These are phyloP conservation scores for Arabidopsis lyrata DNA, from an alignment of 441 rosid genomes.

Conservation along the genomic window DNA sequence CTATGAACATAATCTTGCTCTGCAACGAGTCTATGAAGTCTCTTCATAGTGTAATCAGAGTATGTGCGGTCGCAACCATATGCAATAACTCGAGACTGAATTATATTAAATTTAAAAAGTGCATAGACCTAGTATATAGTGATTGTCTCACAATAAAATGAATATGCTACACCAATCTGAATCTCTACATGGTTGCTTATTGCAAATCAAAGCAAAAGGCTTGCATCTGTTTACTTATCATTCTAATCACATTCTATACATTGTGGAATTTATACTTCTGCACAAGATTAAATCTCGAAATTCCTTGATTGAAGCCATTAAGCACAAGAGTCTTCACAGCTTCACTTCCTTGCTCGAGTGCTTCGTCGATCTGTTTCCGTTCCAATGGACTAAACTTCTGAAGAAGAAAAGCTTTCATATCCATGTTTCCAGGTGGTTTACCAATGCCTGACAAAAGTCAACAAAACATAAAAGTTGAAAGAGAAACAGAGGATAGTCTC, in stretches of 20 bases:
- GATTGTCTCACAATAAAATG: too few species aligned
- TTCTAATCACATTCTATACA: constrained; percentile 45
- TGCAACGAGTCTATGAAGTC: too few species aligned
- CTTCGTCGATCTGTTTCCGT: constrained; percentile 76
- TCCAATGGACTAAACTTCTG: constrained; percentile 81
- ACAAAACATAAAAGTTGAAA: constrained; percentile 13
- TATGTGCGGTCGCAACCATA: too few species aligned
- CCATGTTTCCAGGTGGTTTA: constrained; percentile 91
- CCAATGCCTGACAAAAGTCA: constrained; percentile 68
- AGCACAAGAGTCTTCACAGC: constrained; percentile 72
- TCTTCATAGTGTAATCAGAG: too few species aligned
- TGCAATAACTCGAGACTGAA: too few species aligned
- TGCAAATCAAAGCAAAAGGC: not conserved
- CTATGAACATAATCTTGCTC: too few species aligned
- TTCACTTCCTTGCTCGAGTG: constrained; percentile 72
- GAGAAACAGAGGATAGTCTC: not conserved
- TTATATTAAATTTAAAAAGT: too few species aligned
- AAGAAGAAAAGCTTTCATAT: constrained; percentile 90
- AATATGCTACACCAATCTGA: constrained; percentile 10
- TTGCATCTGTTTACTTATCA: not conserved
- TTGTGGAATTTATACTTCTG: constrained; percentile 86
- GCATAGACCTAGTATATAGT: too few species aligned
- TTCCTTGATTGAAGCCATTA: constrained; percentile 60
- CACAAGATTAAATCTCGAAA: constrained; percentile 76
- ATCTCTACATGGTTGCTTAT: not conserved